Evolutionary conservation across 768 basidiomycete genomes (phyloP), one percentile per base, ranked within the genome.

Genomic region (Kwoniella pini): DNA sequence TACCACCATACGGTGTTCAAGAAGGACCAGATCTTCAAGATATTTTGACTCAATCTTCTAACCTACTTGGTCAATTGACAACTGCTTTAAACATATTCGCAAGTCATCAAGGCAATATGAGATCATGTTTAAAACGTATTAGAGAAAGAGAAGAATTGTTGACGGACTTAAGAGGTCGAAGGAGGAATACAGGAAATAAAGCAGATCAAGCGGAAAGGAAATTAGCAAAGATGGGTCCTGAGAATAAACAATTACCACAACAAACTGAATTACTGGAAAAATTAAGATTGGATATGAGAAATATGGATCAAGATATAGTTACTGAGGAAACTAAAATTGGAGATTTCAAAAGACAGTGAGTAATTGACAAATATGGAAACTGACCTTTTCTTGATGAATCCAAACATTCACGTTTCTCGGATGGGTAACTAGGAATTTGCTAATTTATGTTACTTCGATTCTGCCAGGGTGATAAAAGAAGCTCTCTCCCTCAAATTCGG

Each of bases 401-500:
- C n/a, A n/a, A n/a, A n/a, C n/a, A n/a, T n/a, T n/a, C n/a, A n/a
- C n/a, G n/a, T n/a, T n/a, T n/a, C n/a, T n/a, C n/a, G n/a, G n/a
- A n/a, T n/a, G n/a, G n/a, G n/a, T n/a, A n/a, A n/a, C n/a, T n/a
- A n/a, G n/a, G n/a, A n/a, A n/a, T n/a, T n/a, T n/a, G 11, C 40
- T 42, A 15, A 36, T 36, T 11, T 42, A 17, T 17, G 40, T 9
- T 42, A 19, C 9, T 42, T 38, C 26, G 22, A 5, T 27, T 17
- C 11, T 15, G 3, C 22, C 43, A 69, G 70, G 31, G 84, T 83
- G 13, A 82, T 87, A 2, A 85, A 84, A 63, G 81, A 83, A 42
- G 89, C 86, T 80, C 85, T 95, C 84, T 84, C 85, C 0, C 79
- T 90, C 69, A 94, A 95, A 80, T 93, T 94, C 72, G 91, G 90